Evolutionary conservation across 805 yeast species (phyloP), one percentile per base, ranked within the genome.

Genomic region (Myxozyma neotropica): DNA sequence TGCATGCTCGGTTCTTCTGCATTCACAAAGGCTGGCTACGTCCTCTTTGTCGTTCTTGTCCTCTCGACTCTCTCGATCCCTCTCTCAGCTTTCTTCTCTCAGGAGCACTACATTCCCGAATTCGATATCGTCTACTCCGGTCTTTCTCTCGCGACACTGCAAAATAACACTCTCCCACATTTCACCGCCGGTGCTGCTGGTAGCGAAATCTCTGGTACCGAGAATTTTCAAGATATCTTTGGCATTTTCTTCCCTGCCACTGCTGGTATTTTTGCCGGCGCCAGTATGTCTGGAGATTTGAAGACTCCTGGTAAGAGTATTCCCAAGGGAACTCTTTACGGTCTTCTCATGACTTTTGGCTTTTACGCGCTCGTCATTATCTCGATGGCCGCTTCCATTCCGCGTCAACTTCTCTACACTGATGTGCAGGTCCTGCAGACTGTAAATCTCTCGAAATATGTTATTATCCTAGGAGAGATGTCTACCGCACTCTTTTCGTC

Each of bases 201-300:
- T 0, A 58, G 68, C 17, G 89, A 96, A 3, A 64, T 80, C 26
- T 65, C 72, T 7, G 74, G 75, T 0, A 83, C 80, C 15, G 98
- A 93, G 71, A 89, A 86, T 0, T 90, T 93, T 70, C 83, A 85
- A 55, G 87, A 88, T 71, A 74, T 95, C 64, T 94, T 94, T 80
- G 98, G 98, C 2, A 89, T 94, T 46, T 90, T 94, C 72, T 94
- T 94, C 77, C 97, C 99, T 10, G 97, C 99, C 0, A 93, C 99
- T 0, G 97, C 98, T 5, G 99, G 99, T 58, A 92, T 94, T 27
- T 87, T 94, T 73, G 98, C 99, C 1, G 99, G 99, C 17, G 97
- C 99, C 1, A 88, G 96, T 24, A 94, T 94, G 99, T 90, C 97
- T 42, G 98, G 99, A 19, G 97, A 91, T 68, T 78, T 94, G 63